Conservation (phyloP, 2,329 filamentous ascomycete genomes). For the Paecilomyces sp. region DNA sequence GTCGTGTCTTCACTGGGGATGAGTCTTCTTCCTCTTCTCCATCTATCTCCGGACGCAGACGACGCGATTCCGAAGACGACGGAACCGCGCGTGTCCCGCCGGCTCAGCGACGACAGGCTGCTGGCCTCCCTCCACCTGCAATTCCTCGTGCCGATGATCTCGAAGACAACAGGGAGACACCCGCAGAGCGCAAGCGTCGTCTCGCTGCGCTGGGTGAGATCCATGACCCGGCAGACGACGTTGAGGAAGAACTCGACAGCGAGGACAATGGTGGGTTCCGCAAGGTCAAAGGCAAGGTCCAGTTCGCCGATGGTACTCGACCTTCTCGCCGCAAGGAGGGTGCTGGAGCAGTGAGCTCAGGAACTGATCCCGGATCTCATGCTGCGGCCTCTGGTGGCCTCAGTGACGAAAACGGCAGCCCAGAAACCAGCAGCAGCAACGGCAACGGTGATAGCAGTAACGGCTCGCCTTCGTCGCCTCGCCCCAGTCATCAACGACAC, state of each 20-base stretch:
- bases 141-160: conserved; percentile 12
- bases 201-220: conserved; percentile 36
- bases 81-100: conserved; percentile 37
- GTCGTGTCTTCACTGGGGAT: conserved; percentile 25
- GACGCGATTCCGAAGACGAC: conserved; percentile 35
- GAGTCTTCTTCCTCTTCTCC: conserved; percentile 11
- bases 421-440: conserved; percentile 2
- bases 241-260: conserved; percentile 12
- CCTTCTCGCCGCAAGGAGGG: conserved; percentile 15
- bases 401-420: background rate
- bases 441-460: conserved; percentile 10
- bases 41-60: conserved; percentile 10
- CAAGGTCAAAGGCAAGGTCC: conserved; percentile 19
- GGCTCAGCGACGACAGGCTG: conserved; percentile 24
- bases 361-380: background rate
- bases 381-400: background rate
- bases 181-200: conserved; percentile 40
- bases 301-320: conserved; percentile 25
- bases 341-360: conserved; percentile 7
- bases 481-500: conserved; percentile 4
- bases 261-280: conserved; percentile 18
- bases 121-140: conserved; percentile 18
- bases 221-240: conserved; percentile 17
- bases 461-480: conserved; percentile 9
- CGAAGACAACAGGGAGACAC: conserved; percentile 34